Percentiles rank a stretch among this genome's conserved stretches.
These are phyloP conservation scores for Ophiostoma piceae DNA, from an alignment of 2,329 filamentous ascomycete species.

Conservation along the genomic window DNA sequence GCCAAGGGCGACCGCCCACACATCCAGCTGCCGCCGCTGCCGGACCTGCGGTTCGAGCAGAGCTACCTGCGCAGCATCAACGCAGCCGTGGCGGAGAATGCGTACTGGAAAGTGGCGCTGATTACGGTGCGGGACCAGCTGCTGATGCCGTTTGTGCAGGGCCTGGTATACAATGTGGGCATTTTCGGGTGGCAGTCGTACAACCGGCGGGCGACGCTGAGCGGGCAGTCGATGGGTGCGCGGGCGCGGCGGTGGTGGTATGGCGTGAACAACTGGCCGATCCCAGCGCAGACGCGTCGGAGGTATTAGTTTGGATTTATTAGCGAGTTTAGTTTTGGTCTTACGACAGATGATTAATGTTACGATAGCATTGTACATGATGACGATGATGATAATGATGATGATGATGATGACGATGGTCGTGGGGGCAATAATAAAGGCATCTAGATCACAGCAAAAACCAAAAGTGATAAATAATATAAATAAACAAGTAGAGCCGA, in stretches of 20 bases:
- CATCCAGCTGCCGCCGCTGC: slow-evolving; percentile 57
- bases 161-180: slow-evolving; percentile 79
- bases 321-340: not conserved
- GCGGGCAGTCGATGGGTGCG: slow-evolving; percentile 71
- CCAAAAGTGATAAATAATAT: not conserved
- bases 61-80: slow-evolving; percentile 91
- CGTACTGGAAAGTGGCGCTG: slow-evolving; percentile 71
- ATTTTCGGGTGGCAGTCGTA: slow-evolving; percentile 85
- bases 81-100: slow-evolving; percentile 56
- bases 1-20: slow-evolving; percentile 31
- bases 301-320: not conserved
- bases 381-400: not conserved
- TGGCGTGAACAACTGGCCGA: slow-evolving; percentile 17
- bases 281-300: not conserved
- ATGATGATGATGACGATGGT: no score
- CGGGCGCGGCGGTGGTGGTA: slow-evolving; percentile 54
- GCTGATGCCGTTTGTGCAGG: slow-evolving; percentile 80
- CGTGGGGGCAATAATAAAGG: not conserved
- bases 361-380: not conserved
- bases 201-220: slow-evolving; percentile 73
- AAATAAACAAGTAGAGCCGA: not conserved
- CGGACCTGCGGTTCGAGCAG: slow-evolving; percentile 94
- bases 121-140: slow-evolving; percentile 91
- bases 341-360: not conserved
- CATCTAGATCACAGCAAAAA: not conserved